phyloP scores from a whole-genome alignment of 768 basidiomycete species.

The Bullera alba region DNA sequence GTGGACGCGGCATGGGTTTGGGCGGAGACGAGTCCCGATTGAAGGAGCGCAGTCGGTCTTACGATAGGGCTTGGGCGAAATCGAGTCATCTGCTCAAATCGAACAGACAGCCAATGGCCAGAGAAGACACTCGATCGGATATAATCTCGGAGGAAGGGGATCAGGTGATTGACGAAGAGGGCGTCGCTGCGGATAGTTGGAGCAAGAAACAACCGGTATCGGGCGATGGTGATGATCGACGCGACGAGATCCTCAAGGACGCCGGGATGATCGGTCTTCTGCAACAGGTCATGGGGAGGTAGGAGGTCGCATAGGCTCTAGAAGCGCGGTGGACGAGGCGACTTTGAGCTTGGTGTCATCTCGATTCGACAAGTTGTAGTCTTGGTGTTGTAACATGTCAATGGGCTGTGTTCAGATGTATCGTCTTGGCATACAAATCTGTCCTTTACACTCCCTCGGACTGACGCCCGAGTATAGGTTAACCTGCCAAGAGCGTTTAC shows the following conservation, averaged over 20 bases:
- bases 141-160: not conserved
- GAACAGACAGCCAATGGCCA: no score
- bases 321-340: no score
- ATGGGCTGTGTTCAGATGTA: no score
- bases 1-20: slow-evolving; percentile 11
- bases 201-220: not conserved
- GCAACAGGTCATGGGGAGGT: slow-evolving; percentile 1
- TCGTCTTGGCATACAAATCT: no score
- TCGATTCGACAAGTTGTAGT: no score
- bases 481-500: no score
- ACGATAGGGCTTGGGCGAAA: slow-evolving; percentile 40
- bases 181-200: not conserved
- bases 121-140: no score
- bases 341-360: no score
- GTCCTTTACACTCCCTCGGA: no score
- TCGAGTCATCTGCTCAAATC: slow-evolving; percentile 14
- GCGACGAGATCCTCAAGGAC: slow-evolving; percentile 1
- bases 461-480: no score
- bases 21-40: slow-evolving; percentile 18
- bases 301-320: no score
- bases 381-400: no score
- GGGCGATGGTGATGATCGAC: slow-evolving; percentile 3
- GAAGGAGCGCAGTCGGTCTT: slow-evolving; percentile 20
- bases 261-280: slow-evolving; percentile 1
- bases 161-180: slow-evolving; percentile 2